Conservation (phyloP, 805 yeast genomes). For the Saturnispora silvae region DNA sequence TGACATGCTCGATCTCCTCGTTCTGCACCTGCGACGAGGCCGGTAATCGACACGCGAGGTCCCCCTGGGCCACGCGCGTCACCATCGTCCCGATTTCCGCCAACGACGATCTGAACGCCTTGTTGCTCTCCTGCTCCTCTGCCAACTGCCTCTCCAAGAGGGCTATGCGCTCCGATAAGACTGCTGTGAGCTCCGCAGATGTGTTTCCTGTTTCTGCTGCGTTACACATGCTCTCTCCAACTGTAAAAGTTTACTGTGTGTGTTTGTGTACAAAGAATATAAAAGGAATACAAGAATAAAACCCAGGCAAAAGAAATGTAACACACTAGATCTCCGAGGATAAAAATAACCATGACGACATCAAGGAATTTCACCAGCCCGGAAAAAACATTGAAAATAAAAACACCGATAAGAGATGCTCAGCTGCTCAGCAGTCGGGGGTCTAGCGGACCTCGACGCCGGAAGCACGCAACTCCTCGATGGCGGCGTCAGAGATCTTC, state of each 20-base stretch:
- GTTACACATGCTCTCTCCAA: too few relatives aligned
- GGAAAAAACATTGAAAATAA: too few relatives aligned
- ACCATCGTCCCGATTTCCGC: constrained; percentile 80
- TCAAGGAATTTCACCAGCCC: too few relatives aligned
- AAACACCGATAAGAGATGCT: neutral
- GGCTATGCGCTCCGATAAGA: too few relatives aligned
- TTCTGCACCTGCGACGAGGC: constrained; percentile 49
- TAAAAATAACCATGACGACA: too few relatives aligned
- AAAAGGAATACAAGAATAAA: neutral
- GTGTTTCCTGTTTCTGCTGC: too few relatives aligned
- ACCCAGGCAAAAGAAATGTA: neutral
- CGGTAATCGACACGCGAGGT: constrained; percentile 68
- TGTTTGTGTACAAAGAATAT: neutral
- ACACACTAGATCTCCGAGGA: too few relatives aligned
- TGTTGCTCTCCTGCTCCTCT: constrained; percentile 30
- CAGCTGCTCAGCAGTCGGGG: neutral
- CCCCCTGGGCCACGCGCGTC: constrained; percentile 83
- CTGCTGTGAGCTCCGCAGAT: too few relatives aligned
- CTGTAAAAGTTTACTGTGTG: too few relatives aligned
- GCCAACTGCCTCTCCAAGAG: too few relatives aligned
- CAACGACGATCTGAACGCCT: constrained; percentile 61
- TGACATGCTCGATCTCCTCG: constrained; percentile 71
- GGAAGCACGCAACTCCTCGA: constrained; percentile 6
- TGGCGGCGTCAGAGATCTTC: constrained; percentile 2
- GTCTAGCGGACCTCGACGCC: constrained; percentile 24